phyloP scores from a whole-genome alignment of 257 asterid species.

The Sherardia arvensis region DNA sequence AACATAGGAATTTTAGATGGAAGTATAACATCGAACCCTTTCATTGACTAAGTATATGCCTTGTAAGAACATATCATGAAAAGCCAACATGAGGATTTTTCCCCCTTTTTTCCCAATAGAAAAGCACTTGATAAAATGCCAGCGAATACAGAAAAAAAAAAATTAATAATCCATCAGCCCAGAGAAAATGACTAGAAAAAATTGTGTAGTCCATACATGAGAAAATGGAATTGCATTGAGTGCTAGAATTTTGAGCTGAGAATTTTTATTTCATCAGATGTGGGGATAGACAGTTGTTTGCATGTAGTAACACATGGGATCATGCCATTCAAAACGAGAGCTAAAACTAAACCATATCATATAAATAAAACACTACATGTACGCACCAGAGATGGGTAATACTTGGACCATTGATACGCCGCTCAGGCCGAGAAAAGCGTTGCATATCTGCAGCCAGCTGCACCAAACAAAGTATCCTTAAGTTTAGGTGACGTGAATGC shows the following conservation, averaged over 20 bases:
- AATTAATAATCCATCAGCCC: background rate
- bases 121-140: background rate
- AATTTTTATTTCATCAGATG: background rate
- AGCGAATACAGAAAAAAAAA: background rate
- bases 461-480: slow-evolving; percentile 24
- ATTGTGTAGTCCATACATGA: too few species aligned
- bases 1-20: background rate
- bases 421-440: slow-evolving; percentile 96
- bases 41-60: background rate
- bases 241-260: background rate
- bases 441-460: slow-evolving; percentile 99
- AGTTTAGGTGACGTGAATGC: slow-evolving; percentile 15
- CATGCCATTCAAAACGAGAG: background rate
- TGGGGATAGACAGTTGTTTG: background rate
- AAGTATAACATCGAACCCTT: background rate
- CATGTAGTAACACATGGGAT: background rate
- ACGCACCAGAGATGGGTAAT: slow-evolving; percentile 94
- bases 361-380: background rate
- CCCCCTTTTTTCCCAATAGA: too few species aligned
- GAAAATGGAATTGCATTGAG: background rate
- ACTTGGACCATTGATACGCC: slow-evolving; percentile 96
- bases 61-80: background rate
- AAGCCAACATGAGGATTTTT: background rate
- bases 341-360: background rate
- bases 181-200: background rate